phyloP scores from a whole-genome alignment of 805 yeast species.

The Schwanniomyces yamadae region DNA sequence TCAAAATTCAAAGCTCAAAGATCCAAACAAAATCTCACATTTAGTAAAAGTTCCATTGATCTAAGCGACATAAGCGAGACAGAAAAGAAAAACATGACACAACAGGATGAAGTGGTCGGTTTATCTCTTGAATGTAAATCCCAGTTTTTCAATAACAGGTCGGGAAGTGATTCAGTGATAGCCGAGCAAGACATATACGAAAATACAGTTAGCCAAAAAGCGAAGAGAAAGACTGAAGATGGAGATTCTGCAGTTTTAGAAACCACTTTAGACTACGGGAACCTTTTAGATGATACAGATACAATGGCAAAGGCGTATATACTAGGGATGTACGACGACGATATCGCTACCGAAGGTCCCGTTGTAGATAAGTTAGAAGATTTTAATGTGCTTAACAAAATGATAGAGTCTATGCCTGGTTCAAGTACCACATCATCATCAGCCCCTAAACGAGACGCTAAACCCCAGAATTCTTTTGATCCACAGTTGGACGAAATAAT shows the following conservation, averaged over 20 bases:
- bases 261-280: conserved; percentile 33
- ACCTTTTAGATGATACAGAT: conserved; percentile 47
- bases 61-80: too few relatives aligned
- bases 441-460: conserved; percentile 1
- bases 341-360: conserved; percentile 53
- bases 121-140: too few relatives aligned
- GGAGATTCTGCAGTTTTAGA: conserved; percentile 14
- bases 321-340: conserved; percentile 62
- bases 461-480: conserved; percentile 6
- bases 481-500: conserved; percentile 15
- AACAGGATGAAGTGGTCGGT: too few relatives aligned
- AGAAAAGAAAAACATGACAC: too few relatives aligned
- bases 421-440: neutral
- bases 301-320: conserved; percentile 61
- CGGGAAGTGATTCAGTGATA: too few relatives aligned
- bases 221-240: too few relatives aligned
- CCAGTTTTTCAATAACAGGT: too few relatives aligned
- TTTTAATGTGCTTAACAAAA: conserved; percentile 50
- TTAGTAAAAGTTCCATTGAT: too few relatives aligned
- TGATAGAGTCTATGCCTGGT: conserved; percentile 42
- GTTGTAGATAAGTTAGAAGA: conserved; percentile 55
- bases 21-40: too few relatives aligned
- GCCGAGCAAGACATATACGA: too few relatives aligned
- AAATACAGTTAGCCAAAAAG: too few relatives aligned
- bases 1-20: conserved; percentile 72